Percentiles rank a stretch among this genome's conserved stretches.
Evolutionary conservation across 2,329 filamentous ascomycete species (phyloP).

Genomic region (Pseudogymnoascus sp.): DNA sequence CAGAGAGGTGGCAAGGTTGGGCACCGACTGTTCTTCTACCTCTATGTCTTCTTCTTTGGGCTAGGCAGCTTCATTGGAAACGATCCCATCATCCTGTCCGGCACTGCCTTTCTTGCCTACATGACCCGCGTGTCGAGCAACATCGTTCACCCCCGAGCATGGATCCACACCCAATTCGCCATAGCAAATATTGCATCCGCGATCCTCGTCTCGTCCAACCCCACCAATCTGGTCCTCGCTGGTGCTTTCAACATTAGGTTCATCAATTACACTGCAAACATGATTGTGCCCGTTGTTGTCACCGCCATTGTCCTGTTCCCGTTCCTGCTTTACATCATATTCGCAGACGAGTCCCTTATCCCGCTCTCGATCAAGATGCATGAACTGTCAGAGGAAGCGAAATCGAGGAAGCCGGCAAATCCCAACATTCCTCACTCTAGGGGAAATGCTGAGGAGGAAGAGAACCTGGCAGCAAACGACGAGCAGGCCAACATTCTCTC

Average conservation of each 20-base stretch:
- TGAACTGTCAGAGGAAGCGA: slow-evolving; percentile 51
- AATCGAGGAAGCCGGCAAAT: slow-evolving; percentile 52
- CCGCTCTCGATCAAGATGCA: slow-evolving; percentile 60
- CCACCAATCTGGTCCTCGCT: slow-evolving; percentile 66
- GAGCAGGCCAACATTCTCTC: slow-evolving; percentile 49
- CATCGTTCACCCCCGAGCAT: slow-evolving; percentile 60
- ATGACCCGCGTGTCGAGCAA: slow-evolving; percentile 70
- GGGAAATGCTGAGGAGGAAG: slow-evolving; percentile 45
- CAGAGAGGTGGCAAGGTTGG: slow-evolving; percentile 60
- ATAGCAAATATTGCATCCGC: slow-evolving; percentile 67
- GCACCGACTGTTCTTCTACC: slow-evolving; percentile 60
- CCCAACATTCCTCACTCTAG: slow-evolving; percentile 62
- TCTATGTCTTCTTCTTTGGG: slow-evolving; percentile 63
- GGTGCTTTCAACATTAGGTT: slow-evolving; percentile 66
- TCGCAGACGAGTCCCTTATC: slow-evolving; percentile 54
- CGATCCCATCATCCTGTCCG: slow-evolving; percentile 66
- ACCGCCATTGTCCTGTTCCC: slow-evolving; percentile 62
- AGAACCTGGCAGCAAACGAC: slow-evolving; percentile 35
- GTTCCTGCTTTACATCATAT: slow-evolving; percentile 61
- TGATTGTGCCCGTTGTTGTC: slow-evolving; percentile 63
- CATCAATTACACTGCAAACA: slow-evolving; percentile 66
- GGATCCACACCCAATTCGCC: slow-evolving; percentile 66
- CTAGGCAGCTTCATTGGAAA: slow-evolving; percentile 64
- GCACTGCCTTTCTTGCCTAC: slow-evolving; percentile 66
- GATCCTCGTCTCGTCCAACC: slow-evolving; percentile 69